These are phyloP conservation scores for Suillus luteus DNA, from an alignment of 768 basidiomycete species.

Conservation along the genomic window DNA sequence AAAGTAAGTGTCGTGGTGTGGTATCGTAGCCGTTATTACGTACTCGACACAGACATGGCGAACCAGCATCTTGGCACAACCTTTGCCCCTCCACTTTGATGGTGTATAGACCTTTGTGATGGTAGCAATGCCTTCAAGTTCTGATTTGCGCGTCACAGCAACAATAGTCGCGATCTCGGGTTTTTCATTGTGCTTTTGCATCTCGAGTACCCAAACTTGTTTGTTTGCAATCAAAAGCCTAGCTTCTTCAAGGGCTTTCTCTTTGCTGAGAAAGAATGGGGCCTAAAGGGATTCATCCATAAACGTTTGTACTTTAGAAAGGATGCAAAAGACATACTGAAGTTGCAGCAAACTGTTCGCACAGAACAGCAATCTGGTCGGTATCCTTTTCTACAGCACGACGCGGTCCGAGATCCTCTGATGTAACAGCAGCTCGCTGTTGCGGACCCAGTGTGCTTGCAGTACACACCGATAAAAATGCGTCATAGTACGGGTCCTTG, in stretches of 20 bases:
- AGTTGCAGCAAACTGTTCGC: slow-evolving; percentile 55
- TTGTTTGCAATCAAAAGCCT: slow-evolving; percentile 43
- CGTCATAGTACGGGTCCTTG: slow-evolving; percentile 58
- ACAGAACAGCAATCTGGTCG: slow-evolving; percentile 45
- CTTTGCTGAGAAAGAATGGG: slow-evolving; percentile 52
- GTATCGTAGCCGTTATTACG: slow-evolving; percentile 23
- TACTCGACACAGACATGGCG: slow-evolving; percentile 57
- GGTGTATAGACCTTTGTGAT: slow-evolving; percentile 76
- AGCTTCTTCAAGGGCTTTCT: slow-evolving; percentile 54
- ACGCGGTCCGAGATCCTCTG: slow-evolving; percentile 33
- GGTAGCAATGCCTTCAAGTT: slow-evolving; percentile 54
- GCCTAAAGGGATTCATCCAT: slow-evolving; percentile 34
- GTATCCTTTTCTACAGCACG: slow-evolving; percentile 36
- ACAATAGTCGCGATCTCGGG: slow-evolving; percentile 62
- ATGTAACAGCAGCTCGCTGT: not conserved
- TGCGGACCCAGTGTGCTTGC: slow-evolving; percentile 36
- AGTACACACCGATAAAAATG: slow-evolving; percentile 60
- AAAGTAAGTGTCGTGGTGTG: slow-evolving; percentile 12
- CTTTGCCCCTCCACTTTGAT: slow-evolving; percentile 48
- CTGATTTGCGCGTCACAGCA: slow-evolving; percentile 64
- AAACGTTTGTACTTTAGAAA: not conserved
- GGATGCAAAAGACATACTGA: slow-evolving; percentile 45
- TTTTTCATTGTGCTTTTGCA: slow-evolving; percentile 29
- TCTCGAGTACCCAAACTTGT: slow-evolving; percentile 63
- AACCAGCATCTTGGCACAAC: slow-evolving; percentile 65